phyloP scores from a whole-genome alignment of 345 rosid species.

The Pseudoturritis turrita region DNA sequence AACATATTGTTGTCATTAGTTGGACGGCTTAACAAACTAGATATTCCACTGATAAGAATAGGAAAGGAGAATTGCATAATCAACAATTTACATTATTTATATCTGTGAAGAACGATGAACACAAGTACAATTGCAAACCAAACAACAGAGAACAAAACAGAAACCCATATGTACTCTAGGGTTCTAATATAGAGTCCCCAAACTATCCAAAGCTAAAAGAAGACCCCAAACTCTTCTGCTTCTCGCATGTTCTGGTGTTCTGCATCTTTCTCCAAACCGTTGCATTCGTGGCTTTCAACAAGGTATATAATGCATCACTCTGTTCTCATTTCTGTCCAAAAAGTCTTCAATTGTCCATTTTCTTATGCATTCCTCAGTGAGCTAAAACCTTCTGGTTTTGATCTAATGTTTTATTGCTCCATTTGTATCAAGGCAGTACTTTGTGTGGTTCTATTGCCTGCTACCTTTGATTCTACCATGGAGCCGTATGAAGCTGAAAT shows the following conservation, averaged over 20 bases:
- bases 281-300: constrained; percentile 87
- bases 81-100: not conserved
- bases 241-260: constrained; percentile 58
- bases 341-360: not conserved
- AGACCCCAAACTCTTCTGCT: constrained; percentile 30
- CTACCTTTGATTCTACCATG: constrained; percentile 81
- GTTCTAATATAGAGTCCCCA: not conserved
- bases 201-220: no score
- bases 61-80: not conserved
- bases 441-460: constrained; percentile 90
- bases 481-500: constrained; percentile 70
- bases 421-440: constrained; percentile 60
- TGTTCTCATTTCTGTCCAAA: not conserved
- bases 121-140: not conserved
- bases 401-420: not conserved
- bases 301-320: constrained; percentile 40
- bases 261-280: constrained; percentile 84
- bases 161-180: not conserved
- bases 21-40: not conserved
- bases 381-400: not conserved
- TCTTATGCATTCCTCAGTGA: not conserved
- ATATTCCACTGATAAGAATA: not conserved
- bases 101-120: not conserved
- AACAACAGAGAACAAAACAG: no score
- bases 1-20: not conserved